These are phyloP conservation scores for Pseudocercospora pini-densiflorae DNA, from an alignment of 2,329 filamentous ascomycete species.

Conservation along the genomic window DNA sequence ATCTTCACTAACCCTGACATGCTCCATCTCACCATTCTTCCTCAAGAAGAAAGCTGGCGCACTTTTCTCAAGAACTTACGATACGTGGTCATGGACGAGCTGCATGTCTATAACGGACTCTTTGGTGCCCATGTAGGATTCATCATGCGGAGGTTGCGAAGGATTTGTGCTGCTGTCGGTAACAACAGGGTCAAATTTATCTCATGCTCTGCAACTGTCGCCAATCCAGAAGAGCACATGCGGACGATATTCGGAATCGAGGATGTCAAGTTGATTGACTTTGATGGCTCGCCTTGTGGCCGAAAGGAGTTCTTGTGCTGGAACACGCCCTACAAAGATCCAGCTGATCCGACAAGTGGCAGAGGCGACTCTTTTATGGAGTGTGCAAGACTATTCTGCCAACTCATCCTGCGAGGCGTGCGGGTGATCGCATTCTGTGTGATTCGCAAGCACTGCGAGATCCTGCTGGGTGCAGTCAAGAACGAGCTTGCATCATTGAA, in stretches of 20 bases:
- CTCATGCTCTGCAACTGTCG: conserved; percentile 94
- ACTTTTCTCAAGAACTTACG: conserved; percentile 85
- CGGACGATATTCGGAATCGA: conserved; percentile 89
- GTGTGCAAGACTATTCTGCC: conserved; percentile 87
- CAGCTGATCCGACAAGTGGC: conserved; percentile 82
- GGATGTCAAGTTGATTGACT: conserved; percentile 80
- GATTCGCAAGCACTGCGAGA: conserved; percentile 86
- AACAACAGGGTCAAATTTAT: conserved; percentile 87
- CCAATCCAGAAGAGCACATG: conserved; percentile 91
- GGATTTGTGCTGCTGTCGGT: conserved; percentile 88
- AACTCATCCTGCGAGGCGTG: conserved; percentile 84
- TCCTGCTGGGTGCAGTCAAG: conserved; percentile 78
- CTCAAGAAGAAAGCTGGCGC: conserved; percentile 88
- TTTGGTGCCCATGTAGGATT: conserved; percentile 94
- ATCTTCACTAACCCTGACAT: conserved; percentile 99
- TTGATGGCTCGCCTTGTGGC: conserved; percentile 89
- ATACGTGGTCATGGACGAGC: conserved; percentile 82
- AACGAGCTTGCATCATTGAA: conserved; percentile 75
- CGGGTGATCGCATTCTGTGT: conserved; percentile 92
- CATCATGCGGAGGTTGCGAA: conserved; percentile 86
- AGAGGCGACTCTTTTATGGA: conserved; percentile 82
- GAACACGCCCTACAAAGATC: conserved; percentile 96
- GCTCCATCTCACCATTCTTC: conserved; percentile 91
- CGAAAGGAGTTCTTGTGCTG: conserved; percentile 96
- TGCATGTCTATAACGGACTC: conserved; percentile 95